Conservation (phyloP, 805 yeast species). For the Torulaspora microellipsoides region DNA sequence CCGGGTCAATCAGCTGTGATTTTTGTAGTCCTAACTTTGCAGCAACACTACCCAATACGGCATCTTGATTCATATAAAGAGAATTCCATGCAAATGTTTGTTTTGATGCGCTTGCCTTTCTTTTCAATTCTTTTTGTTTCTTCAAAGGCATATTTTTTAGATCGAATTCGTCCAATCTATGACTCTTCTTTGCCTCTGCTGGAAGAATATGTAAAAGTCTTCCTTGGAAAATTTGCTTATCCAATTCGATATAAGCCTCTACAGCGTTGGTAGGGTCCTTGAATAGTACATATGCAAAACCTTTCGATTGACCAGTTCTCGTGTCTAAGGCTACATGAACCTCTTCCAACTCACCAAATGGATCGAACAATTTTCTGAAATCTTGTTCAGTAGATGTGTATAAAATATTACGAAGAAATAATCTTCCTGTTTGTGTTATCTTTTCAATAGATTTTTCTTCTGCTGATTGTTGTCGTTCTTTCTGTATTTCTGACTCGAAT, state of each 20-base stretch:
- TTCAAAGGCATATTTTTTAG: constrained; percentile 86
- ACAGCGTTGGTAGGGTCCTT: constrained; percentile 67
- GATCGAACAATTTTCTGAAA: constrained; percentile 55
- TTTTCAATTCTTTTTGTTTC: constrained; percentile 80
- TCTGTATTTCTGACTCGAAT: constrained; percentile 6
- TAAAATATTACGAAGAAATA: constrained; percentile 81
- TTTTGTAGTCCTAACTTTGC: constrained; percentile 75
- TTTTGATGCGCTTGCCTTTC: constrained; percentile 78
- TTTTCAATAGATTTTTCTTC: constrained; percentile 48
- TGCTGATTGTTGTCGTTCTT: constrained; percentile 9
- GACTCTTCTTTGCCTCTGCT: constrained; percentile 76
- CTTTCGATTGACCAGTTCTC: constrained; percentile 85
- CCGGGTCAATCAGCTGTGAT: constrained; percentile 81
- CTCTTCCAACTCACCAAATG: constrained; percentile 74
- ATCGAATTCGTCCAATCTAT: constrained; percentile 84
- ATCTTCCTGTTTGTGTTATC: constrained; percentile 67
- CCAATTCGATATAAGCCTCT: constrained; percentile 65
- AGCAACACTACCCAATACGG: constrained; percentile 88
- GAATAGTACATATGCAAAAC: constrained; percentile 83
- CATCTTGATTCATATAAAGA: constrained; percentile 82
- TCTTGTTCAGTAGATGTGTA: constrained; percentile 80
- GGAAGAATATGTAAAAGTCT: constrained; percentile 85
- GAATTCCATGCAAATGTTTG: constrained; percentile 95
- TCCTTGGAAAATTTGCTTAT: constrained; percentile 91
- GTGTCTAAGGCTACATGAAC: constrained; percentile 91